These are phyloP conservation scores for Cairneyella variabilis DNA, from an alignment of 495 filamentous ascomycete species.

Conservation along the genomic window DNA sequence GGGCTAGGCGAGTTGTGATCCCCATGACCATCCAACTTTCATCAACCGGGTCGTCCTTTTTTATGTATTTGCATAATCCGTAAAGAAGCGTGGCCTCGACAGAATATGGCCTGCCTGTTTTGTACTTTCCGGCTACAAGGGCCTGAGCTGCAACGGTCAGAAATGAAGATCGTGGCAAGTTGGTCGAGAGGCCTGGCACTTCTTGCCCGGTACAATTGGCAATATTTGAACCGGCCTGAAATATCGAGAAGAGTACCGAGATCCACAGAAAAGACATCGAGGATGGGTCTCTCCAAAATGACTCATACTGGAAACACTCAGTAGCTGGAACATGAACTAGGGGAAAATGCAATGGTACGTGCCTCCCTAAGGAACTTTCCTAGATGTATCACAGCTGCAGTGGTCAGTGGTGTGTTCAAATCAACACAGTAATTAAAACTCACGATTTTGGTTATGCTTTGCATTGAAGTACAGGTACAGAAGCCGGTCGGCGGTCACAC, in stretches of 20 bases:
- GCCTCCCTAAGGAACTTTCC: constrained; percentile 35
- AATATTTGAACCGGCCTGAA: constrained; percentile 64
- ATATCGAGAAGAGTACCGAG: constrained; percentile 49
- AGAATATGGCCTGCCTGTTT: constrained; percentile 27
- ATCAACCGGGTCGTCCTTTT: constrained; percentile 22
- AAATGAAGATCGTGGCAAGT: constrained; percentile 43
- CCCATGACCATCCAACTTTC: constrained; percentile 34
- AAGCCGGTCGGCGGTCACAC: constrained; percentile 34
- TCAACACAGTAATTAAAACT: not conserved
- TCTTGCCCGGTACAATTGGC: constrained; percentile 59
- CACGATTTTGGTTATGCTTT: constrained; percentile 39
- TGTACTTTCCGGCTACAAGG: constrained; percentile 47
- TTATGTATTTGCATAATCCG: constrained; percentile 20
- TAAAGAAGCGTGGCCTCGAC: constrained; percentile 34
- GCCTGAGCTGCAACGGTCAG: constrained; percentile 33
- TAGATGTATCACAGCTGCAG: constrained; percentile 31
- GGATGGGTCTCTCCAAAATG: constrained; percentile 40
- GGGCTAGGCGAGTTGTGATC: constrained; percentile 29
- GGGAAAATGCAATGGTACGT: too few species aligned
- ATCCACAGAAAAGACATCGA: constrained; percentile 19
- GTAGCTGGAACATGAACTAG: not conserved
- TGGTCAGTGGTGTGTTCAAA: constrained; percentile 11
- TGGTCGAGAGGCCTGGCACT: constrained; percentile 57
- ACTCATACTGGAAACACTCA: constrained; percentile 47
- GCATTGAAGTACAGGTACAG: constrained; percentile 46